A percentile compares a stretch with the other conserved stretches of the same genome.
These are phyloP conservation scores for Oryza australiensis DNA, from an alignment of 176 grass and related monocot genomes.

Conservation along the genomic window DNA sequence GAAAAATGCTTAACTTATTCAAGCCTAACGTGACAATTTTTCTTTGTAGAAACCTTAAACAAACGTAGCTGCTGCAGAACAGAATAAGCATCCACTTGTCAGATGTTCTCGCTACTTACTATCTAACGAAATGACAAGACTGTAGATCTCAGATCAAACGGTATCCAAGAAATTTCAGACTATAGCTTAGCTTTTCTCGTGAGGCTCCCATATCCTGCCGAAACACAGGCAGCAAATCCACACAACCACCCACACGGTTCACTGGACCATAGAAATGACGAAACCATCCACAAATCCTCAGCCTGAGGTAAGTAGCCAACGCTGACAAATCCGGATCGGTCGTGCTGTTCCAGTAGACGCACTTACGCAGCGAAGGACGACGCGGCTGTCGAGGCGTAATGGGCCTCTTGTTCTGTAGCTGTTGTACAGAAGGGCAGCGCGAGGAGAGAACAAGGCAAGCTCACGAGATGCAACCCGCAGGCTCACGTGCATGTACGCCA, in stretches of 20 bases:
- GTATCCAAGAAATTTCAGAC: not conserved
- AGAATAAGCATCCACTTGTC: no score
- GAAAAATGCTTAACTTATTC: not conserved
- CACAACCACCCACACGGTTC: not conserved
- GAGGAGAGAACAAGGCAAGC: constrained; percentile 1
- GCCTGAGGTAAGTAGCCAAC: not conserved
- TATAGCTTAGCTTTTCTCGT: not conserved
- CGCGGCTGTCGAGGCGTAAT: constrained; percentile 18
- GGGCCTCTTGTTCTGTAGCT: constrained; percentile 32
- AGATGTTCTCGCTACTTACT: not conserved
- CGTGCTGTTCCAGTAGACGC: not conserved
- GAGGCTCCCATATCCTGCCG: not conserved
- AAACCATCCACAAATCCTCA: not conserved
- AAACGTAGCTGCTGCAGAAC: not conserved
- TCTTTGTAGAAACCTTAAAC: not conserved
- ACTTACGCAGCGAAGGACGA: not conserved
- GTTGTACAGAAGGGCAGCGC: not conserved
- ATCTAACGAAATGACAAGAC: not conserved
- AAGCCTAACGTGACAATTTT: not conserved
- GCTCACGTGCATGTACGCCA: constrained; percentile 40
- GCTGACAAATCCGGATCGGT: not conserved
- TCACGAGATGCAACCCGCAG: constrained; percentile 33
- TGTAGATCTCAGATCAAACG: not conserved
- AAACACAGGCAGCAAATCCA: not conserved
- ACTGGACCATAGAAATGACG: not conserved